Evolutionary conservation across 495 filamentous ascomycete species (phyloP).

Genomic region (Aspergillus olivimuriae): DNA sequence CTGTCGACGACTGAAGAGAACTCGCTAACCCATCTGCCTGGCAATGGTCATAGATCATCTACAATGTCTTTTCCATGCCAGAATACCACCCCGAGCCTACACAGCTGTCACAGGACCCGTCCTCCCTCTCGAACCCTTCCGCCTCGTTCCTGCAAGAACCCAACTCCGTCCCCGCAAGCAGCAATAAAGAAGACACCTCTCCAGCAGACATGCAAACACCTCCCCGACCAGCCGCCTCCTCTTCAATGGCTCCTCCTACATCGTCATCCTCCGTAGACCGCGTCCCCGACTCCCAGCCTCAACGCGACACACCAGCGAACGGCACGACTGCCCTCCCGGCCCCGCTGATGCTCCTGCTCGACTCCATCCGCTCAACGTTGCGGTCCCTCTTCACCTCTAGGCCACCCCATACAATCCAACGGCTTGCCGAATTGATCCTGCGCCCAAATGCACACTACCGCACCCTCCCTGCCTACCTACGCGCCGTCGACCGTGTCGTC

Average conservation of each 20-base stretch:
- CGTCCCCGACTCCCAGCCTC: conserved; percentile 41
- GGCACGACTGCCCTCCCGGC: conserved; percentile 47
- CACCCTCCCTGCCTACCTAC: conserved; percentile 74
- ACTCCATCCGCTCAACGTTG: conserved; percentile 62
- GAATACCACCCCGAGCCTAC: conserved; percentile 25
- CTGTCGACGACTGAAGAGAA: background rate
- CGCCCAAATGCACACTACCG: conserved; percentile 71
- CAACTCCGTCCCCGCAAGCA: conserved; percentile 27
- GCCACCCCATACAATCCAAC: conserved; percentile 90
- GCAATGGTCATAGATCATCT: too few relatives aligned
- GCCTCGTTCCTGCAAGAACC: conserved; percentile 28
- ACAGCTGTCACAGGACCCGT: too few relatives aligned
- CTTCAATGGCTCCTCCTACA: conserved; percentile 17
- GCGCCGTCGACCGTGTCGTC: conserved; percentile 85
- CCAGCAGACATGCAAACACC: conserved; percentile 27
- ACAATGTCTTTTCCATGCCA: conserved; percentile 47
- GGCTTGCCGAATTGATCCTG: conserved; percentile 85
- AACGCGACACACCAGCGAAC: conserved; percentile 23
- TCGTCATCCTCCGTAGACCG: conserved; percentile 39
- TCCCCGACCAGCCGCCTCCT: conserved; percentile 26
- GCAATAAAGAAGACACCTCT: conserved; percentile 50
- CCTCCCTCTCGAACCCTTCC: conserved; percentile 24
- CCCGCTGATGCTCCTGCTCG: conserved; percentile 55
- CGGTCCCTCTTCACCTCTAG: conserved; percentile 58
- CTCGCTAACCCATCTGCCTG: conserved; percentile 12